phyloP scores from a whole-genome alignment of 2,329 filamentous ascomycete species.

The Emericellopsis atlantica region DNA sequence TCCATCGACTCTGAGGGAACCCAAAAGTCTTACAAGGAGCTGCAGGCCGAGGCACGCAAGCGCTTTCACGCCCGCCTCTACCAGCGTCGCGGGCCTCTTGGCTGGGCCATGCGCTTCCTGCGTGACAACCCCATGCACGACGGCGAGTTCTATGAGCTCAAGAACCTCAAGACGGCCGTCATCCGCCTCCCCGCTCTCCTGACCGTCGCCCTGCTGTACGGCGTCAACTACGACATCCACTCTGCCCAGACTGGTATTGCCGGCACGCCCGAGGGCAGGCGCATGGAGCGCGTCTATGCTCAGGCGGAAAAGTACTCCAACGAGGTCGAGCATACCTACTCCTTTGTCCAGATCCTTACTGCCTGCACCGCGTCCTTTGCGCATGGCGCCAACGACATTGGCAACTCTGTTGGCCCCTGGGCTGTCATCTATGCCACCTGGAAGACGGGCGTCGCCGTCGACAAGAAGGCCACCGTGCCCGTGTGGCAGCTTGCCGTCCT shows the following conservation, averaged over 20 bases:
- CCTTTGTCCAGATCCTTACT: slow-evolving; percentile 53
- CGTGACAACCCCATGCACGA: slow-evolving; percentile 18
- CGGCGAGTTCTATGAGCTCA: slow-evolving; percentile 46
- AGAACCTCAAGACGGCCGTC: slow-evolving; percentile 47
- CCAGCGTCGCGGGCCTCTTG: slow-evolving; percentile 47
- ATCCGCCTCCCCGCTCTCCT: slow-evolving; percentile 37
- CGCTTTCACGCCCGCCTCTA: slow-evolving; percentile 41
- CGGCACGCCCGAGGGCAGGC: slow-evolving; percentile 56
- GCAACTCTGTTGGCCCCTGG: slow-evolving; percentile 58
- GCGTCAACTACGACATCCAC: slow-evolving; percentile 10
- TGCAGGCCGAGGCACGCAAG: slow-evolving; percentile 6
- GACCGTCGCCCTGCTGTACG: slow-evolving; percentile 28
- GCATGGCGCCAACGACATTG: slow-evolving; percentile 68
- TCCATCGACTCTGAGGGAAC: slow-evolving; percentile 23
- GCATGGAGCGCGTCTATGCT: slow-evolving; percentile 58
- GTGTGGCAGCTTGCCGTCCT: slow-evolving; percentile 68
- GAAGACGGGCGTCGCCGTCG: slow-evolving; percentile 24
- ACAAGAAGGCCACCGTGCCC: slow-evolving; percentile 50
- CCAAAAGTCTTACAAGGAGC: slow-evolving; percentile 32
- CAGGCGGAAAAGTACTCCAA: slow-evolving; percentile 54
- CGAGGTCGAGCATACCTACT: slow-evolving; percentile 58
- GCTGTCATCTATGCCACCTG: slow-evolving; percentile 58
- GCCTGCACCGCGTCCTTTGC: slow-evolving; percentile 63
- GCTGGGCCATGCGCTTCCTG: slow-evolving; percentile 64
- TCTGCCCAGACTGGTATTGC: slow-evolving; percentile 27